A percentile compares a stretch with the other conserved stretches of the same genome.
Conservation (phyloP, 2,329 filamentous ascomycete species). For the Leptographium lundbergii region DNA sequence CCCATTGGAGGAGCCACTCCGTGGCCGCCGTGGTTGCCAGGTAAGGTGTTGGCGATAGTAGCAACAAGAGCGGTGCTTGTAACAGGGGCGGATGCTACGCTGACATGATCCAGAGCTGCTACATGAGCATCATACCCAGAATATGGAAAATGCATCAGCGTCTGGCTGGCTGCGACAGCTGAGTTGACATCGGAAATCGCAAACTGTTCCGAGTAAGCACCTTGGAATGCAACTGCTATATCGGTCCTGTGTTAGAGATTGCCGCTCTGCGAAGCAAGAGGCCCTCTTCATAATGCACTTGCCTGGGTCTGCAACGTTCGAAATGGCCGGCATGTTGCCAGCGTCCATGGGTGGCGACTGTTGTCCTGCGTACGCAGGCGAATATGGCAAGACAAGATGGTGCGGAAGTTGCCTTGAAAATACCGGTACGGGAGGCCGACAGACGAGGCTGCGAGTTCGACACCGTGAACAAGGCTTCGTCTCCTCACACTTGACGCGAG, state of each 20-base stretch:
- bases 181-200: background rate
- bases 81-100: background rate
- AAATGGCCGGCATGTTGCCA: background rate
- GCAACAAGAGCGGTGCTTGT: background rate
- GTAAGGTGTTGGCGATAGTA: background rate
- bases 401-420: background rate
- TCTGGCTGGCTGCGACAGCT: background rate
- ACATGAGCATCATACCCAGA: background rate
- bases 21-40: background rate
- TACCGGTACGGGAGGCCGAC: slow-evolving; percentile 18
- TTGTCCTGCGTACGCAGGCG: background rate
- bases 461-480: slow-evolving; percentile 40
- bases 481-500: slow-evolving; percentile 43
- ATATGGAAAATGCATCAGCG: background rate
- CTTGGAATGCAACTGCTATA: background rate
- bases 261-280: background rate
- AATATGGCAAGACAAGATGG: background rate
- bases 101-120: background rate
- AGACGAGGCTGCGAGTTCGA: slow-evolving; percentile 31
- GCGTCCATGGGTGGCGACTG: background rate
- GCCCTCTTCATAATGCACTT: background rate
- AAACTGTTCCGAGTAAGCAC: background rate
- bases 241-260: background rate
- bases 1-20: background rate
- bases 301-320: background rate